Evolutionary conservation across 1,139 yeast genomes (phyloP), one percentile per base, ranked within the genome.

Genomic region (Yamadazyma aaseri): DNA sequence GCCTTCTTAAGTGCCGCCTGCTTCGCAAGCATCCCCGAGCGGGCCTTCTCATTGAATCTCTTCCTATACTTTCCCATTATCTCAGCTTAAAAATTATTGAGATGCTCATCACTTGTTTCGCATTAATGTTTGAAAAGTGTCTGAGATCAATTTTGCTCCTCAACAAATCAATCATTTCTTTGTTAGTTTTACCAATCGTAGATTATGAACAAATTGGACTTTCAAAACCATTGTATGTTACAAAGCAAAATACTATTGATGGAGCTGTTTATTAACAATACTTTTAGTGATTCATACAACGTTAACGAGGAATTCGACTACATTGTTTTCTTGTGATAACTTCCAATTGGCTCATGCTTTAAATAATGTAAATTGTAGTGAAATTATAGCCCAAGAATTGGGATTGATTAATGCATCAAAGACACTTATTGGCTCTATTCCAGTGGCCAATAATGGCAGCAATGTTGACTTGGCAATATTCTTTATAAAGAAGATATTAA

Each of bases 11-110:
- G 65, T 31, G 81, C 80, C 23, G 83, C 80, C 54, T 83, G 86
- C 66, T 83, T 86, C 25, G 90, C 82, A 51, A 86, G 80, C 76
- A 83, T 83, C 20, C 96, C 95, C 3, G 87, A 54, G 24, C 95
- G 76, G 38, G 95, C 95, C 66, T 84, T 85, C 57, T 83, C 95
- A 57, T 86, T 86, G 65, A 81, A 84, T 42, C 96, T 62, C 56
- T 77, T 76, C 49, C 94, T 73, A 56, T 84, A 86, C 45, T 82
- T 84, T 39, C 92, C 96, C 96, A 86, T 86, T 12, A 5, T 36
- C 12, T n/a, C n/a, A n/a, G n/a, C n/a, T n/a, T 5, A 21, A 10
- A 12, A 10, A 25, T 16, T 14, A 17, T 34, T 30, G 41, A 35
- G 43, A 38, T 40, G 43, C 41, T 30, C 38, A 33, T 26, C 38